Evolutionary conservation across 108 stramenopile species (phyloP), one percentile per base, ranked within the genome.

Genomic region (Cyclotella cryptica): DNA sequence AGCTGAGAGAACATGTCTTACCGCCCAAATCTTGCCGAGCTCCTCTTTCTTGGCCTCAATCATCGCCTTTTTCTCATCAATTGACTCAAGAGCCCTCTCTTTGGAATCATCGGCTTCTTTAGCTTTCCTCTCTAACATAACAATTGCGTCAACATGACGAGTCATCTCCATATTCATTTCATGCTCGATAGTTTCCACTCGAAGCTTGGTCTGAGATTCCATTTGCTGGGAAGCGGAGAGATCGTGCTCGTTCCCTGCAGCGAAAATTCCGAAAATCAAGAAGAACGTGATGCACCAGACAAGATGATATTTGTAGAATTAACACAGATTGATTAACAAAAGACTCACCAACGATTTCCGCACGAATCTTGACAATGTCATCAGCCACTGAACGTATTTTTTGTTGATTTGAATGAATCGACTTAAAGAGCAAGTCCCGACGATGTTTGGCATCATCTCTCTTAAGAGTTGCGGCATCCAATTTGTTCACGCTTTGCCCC

Each of bases 151-250:
- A 8, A 47, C 57, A 42, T 86, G 78, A 24, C 86, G 84, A 40
- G 83, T 64, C 40, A 66, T 64, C 71, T 91, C 87, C 69, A 85
- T 54, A 28, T 66, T 66, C n/a, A 81, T 57, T 27, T 88, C 87
- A 14, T 77, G 79, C 58, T 76, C 75, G 44, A 84, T 84, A 17
- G 75, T 84, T 69, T 86, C 77, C 18, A 84, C 79, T n/a, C 77
- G 79, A 57, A 86, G 75, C 54, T 84, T 88, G 44, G 85, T 81
- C 29, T 84, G 71, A 30, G 74, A 62, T 54, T 88, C 85, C 41
- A 78, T 85, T 57, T 85, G 80, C 53, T 86, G 83, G 14, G 80
- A 75, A 49, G 80, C 55, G 5, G 83, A 65, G 30, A 86, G 84
- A 57, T 87, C 86, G 15, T 55, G 46, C 49, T 83, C 84, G 46